Evolutionary conservation across 2,329 filamentous ascomycete species (phyloP), one percentile per base, ranked within the genome.

Genomic region (Talaromyces sp.): DNA sequence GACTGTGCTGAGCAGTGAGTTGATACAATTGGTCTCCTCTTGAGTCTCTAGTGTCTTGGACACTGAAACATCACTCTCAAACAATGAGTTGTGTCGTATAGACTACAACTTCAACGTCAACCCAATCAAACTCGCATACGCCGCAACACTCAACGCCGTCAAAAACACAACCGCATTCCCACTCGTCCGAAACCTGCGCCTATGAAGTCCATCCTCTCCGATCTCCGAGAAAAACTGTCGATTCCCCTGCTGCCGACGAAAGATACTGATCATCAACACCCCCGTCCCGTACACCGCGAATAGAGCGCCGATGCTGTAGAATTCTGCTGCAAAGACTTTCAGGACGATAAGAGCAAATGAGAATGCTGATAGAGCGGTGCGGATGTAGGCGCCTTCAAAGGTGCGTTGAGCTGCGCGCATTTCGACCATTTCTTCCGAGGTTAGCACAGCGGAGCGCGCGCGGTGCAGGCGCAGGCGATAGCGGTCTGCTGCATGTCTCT

Each of bases 381-480:
- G 89, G 69, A 97, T 88, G 75, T 97, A 99, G 21, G 94, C 94
- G 21, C 94, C 94, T 75, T 99, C 94, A 67, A 97, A 99, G 1
- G 94, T 99, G 56, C 94, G 85, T 72, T 99, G 94, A 10, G 93
- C 90, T 11, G 94, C 94, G 63, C 94, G 89, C 64, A 97, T 88
- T 76, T 97, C 94, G 63, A 97, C 89, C 43, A 99, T 87, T 74
- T 97, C 93, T 65, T 88, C 81, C 22, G 85, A 80, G 3, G 91
- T 95, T 60, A 97, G 81, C 22, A 94, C 80, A 33, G 96, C 88
- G 22, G 89, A 92, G 61, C 89, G 85, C 45, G 92, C 91, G 56
- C 91, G 86, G 75, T 96, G 92, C 63, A 89, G 80, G 61, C 91
- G 89, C 53, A 96, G 80, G 63, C 84, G 89, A 70, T 95, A 89